Base-by-base conservation (phyloP, 169 alveolate genomes). In the Plasmodium sp. region DNA sequence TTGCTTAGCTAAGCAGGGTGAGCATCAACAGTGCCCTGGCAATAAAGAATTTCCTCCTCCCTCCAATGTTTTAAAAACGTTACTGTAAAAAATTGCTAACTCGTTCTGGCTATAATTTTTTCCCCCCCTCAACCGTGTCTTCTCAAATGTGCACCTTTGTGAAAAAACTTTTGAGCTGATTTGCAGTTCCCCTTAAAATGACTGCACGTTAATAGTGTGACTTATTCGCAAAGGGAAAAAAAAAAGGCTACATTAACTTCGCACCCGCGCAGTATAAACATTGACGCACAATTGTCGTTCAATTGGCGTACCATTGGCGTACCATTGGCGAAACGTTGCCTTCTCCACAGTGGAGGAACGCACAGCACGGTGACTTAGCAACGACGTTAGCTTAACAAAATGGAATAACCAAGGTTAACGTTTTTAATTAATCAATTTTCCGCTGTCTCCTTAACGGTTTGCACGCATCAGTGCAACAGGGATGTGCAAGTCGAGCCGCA, bases 351-450 rank as follows among this genome's bases (percentile, higher is more conserved):
- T 22, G 77, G 77, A 9, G 77, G 77, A 62, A 22, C 31, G n/a
- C 14, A 39, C 56, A 36, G 27, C 18, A 77, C 2, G 56, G 27
- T 81, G 62, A 16, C 58, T 81, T 82, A 27, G 22, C 41, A 82
- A 82, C 45, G 75, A 82, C n/a, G 77, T 54, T 62, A 62, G 31
- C 12, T 62, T 22, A 62, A 62, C 36, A 82, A 48, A 82, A 82
- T 82, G 54, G 33, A 39, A 39, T 79, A 82, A 82, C 56, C 75
- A 82, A 39, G 41, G n/a, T 82, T 18, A 51, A 82, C 56, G 85
- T 82, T 82, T 62, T 79, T 82, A 82, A 82, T 81, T 33, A 82
- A 82, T 56, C 79, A 54, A 56, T 80, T 82, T 82, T 56, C 67
- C 45, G 31, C 56, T 7, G 18, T 82, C 27, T 27, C 22, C 90